Evolutionary conservation across 495 filamentous ascomycete species (phyloP).

Genomic region (Trichoderma asperelloides): DNA sequence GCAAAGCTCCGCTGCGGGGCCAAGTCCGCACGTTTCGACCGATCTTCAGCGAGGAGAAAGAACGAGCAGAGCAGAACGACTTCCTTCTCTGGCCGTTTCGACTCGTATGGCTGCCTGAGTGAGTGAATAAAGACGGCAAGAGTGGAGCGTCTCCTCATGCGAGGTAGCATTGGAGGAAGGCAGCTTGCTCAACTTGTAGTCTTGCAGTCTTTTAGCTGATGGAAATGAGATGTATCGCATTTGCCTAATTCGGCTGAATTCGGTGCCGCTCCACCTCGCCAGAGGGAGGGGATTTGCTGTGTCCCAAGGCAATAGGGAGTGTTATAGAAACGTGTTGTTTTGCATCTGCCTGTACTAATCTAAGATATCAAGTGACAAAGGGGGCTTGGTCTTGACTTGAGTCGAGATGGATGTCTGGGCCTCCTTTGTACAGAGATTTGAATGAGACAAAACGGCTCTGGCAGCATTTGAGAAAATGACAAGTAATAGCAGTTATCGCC

Average conservation of each 20-base stretch:
- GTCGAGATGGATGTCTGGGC: too few species aligned
- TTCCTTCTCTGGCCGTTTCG: not conserved
- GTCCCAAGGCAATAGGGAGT: too few species aligned
- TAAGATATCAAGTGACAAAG: too few species aligned
- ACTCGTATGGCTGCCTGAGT: not conserved
- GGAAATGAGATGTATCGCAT: not conserved
- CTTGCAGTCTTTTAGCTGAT: not conserved
- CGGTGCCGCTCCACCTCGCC: not conserved
- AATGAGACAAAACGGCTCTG: not conserved
- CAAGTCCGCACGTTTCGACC: slow-evolving; percentile 4
- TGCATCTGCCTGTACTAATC: not conserved
- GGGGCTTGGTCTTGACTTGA: too few species aligned
- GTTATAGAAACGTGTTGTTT: too few species aligned
- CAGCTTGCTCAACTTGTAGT: not conserved
- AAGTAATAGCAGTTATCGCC: not conserved
- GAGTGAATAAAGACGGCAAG: slow-evolving; percentile 7
- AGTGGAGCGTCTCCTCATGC: not conserved
- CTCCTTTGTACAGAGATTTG: not conserved
- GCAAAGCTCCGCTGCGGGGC: not conserved
- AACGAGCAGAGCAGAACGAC: not conserved
- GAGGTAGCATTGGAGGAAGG: not conserved
- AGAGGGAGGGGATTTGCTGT: not conserved
- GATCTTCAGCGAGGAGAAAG: not conserved
- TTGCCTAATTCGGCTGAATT: not conserved
- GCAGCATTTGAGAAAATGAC: not conserved